These are phyloP conservation scores for Fraxinus sp. DNA, from an alignment of 305 asterid species.

Conservation along the genomic window DNA sequence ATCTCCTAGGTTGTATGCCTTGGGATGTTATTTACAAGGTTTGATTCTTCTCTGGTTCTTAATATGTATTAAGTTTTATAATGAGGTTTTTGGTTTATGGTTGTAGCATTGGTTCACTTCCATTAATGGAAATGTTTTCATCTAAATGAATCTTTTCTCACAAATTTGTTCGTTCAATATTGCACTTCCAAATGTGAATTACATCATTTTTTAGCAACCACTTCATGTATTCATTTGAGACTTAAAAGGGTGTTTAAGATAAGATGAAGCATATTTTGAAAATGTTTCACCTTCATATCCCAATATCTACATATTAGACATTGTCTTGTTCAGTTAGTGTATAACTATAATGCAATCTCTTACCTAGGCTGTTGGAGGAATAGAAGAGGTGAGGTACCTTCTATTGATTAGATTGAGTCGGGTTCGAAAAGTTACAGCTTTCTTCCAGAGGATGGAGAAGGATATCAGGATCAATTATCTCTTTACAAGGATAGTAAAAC, in stretches of 20 bases:
- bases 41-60: conserved; percentile 13
- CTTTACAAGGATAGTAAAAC: conserved; percentile 74
- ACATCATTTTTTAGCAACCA: not conserved
- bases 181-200: not conserved
- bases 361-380: conserved; percentile 54
- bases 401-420: conserved; percentile 79
- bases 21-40: conserved; percentile 96
- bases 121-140: not conserved
- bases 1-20: conserved; percentile 78
- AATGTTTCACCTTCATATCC: not conserved
- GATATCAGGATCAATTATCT: conserved; percentile 82
- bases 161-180: not conserved
- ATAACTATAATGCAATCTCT: not conserved
- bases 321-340: not conserved
- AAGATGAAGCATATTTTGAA: not conserved
- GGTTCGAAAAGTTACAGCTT: conserved; percentile 57
- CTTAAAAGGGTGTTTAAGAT: not conserved
- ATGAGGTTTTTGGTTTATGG: not conserved
- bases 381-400: conserved; percentile 74
- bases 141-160: not conserved
- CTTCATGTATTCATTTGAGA: not conserved
- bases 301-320: not conserved
- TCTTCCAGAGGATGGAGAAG: conserved; percentile 72
- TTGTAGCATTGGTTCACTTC: not conserved
- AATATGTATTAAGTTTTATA: not conserved